phyloP scores from a whole-genome alignment of 345 rosid species.

The Capsella bursapastoris region DNA sequence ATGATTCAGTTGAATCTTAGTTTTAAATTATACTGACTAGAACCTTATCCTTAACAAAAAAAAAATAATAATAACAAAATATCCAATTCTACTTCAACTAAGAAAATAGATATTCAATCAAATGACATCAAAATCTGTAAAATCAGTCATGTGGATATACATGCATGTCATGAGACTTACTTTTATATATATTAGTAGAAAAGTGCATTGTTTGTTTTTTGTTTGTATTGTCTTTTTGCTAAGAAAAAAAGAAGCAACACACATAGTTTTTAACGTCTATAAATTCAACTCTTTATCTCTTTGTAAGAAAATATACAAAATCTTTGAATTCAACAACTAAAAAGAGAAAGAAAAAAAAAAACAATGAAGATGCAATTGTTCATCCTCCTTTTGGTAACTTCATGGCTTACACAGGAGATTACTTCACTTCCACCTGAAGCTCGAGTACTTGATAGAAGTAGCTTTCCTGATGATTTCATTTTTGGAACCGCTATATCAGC shows the following conservation, averaged over 20 bases:
- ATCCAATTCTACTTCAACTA: too few species aligned
- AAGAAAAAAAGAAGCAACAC: not conserved
- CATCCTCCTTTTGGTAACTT: constrained; percentile 8
- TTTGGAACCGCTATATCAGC: constrained; percentile 44
- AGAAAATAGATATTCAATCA: too few species aligned
- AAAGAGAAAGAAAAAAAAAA: not conserved
- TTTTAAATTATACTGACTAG: too few species aligned
- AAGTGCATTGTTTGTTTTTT: constrained; percentile 26
- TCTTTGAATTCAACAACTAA: not conserved
- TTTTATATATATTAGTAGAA: constrained; percentile 6
- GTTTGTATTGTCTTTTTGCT: not conserved
- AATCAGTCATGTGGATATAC: not conserved
- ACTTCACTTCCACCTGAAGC: constrained; percentile 3
- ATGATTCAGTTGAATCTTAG: too few species aligned
- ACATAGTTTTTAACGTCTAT: constrained; percentile 38
- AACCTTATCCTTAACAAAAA: too few species aligned
- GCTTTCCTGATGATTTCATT: constrained; percentile 40
- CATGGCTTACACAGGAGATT: constrained; percentile 13
- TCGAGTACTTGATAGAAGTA: constrained; percentile 27
- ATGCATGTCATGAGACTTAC: not conserved
- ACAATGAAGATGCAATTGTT: constrained; percentile 15
- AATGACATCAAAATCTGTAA: too few species aligned
- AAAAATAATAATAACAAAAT: too few species aligned
- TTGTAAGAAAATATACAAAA: not conserved
- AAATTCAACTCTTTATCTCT: not conserved